Percentiles rank a stretch among this genome's conserved stretches.
Conservation (phyloP, 306 rosid species). For the Hippophae gyantsensis region DNA sequence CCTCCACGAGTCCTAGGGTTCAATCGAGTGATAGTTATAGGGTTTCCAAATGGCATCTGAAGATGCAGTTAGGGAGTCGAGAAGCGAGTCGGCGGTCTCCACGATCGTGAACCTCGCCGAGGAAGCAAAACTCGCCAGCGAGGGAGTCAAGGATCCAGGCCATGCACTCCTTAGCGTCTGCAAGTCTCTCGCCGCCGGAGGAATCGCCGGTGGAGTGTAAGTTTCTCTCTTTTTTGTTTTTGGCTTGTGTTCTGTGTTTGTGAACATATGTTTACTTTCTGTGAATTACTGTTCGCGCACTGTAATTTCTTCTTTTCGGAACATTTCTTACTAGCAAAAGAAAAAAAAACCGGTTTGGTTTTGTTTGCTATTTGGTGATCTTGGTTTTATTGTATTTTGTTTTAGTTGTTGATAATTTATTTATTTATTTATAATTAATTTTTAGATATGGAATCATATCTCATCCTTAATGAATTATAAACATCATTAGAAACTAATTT, state of each 20-base stretch:
- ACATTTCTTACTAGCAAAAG: no score
- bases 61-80: slow-evolving; percentile 25
- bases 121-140: slow-evolving; percentile 33
- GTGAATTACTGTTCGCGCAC: not conserved
- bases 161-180: slow-evolving; percentile 35
- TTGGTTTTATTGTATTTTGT: not conserved
- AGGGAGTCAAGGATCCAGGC: slow-evolving; percentile 37
- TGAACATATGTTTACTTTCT: not conserved
- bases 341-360: no score
- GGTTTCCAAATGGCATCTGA: slow-evolving; percentile 41
- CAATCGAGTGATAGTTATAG: slow-evolving; percentile 2
- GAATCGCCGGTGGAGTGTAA: slow-evolving; percentile 75
- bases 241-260: not conserved
- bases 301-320: not conserved
- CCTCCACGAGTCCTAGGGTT: slow-evolving; percentile 4
- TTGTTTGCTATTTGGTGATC: no score
- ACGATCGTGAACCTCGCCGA: slow-evolving; percentile 36
- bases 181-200: slow-evolving; percentile 66
- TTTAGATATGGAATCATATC: no score
- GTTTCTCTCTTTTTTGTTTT: slow-evolving; percentile 8
- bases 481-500: no score
- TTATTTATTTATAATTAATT: no score
- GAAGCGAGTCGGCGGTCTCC: slow-evolving; percentile 28
- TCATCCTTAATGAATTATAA: no score
- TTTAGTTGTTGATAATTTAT: not conserved